phyloP scores from a whole-genome alignment of 768 basidiomycete genomes.

The Lactifluus volemus region DNA sequence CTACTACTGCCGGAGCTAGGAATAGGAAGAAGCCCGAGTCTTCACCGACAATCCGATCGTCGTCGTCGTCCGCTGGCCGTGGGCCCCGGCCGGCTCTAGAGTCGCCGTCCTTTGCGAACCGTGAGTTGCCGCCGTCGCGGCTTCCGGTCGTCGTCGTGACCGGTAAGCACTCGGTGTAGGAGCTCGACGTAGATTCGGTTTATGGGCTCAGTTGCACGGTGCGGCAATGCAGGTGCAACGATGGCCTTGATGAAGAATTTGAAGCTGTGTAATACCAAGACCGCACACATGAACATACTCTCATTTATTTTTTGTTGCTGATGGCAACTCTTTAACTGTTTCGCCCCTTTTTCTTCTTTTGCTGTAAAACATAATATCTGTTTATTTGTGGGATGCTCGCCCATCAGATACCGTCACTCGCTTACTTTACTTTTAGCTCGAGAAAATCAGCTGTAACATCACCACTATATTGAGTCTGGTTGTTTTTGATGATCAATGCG shows the following conservation, averaged over 20 bases:
- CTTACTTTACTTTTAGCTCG: background rate
- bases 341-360: background rate
- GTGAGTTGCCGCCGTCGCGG: background rate
- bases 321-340: too few relatives aligned
- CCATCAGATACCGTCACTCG: background rate
- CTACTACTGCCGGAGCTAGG: too few relatives aligned
- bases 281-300: too few relatives aligned
- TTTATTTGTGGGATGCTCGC: background rate
- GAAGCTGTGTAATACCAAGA: background rate
- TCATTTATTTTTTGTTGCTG: too few relatives aligned
- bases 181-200: background rate
- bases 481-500: too few relatives aligned
- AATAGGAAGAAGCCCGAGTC: background rate
- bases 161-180: background rate
- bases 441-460: background rate
- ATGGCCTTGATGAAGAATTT: background rate
- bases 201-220: background rate
- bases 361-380: background rate
- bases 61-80: background rate
- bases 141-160: background rate
- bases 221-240: background rate
- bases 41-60: background rate
- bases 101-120: background rate
- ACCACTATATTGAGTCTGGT: background rate
- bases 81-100: background rate